Conservation (phyloP, 2,329 filamentous ascomycete genomes). For the Paecilomyces niveus region DNA sequence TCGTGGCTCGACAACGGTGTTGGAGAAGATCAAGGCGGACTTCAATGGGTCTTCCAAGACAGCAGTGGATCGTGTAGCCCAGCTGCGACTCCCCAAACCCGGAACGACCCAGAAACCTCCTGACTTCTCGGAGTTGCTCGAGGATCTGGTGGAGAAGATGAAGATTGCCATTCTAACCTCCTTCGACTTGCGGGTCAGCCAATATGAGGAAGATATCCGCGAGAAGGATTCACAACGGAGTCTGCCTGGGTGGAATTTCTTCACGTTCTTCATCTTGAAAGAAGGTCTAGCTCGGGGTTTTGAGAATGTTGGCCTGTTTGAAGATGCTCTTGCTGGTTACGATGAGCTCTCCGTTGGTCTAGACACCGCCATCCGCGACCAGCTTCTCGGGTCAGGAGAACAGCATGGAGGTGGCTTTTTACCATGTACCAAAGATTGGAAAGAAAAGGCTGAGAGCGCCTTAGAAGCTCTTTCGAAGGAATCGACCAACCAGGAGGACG, state of each 20-base stretch:
- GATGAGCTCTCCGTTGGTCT: conserved; percentile 87
- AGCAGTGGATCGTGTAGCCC: conserved; percentile 68
- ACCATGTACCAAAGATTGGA: conserved; percentile 65
- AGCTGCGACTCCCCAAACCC: conserved; percentile 64
- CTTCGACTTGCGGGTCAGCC: conserved; percentile 81
- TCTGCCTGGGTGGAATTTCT: conserved; percentile 97
- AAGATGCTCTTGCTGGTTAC: conserved; percentile 90
- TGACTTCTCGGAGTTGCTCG: conserved; percentile 76
- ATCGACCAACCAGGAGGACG: conserved; percentile 4
- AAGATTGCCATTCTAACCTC: conserved; percentile 81
- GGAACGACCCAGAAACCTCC: conserved; percentile 57
- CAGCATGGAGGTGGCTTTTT: conserved; percentile 68
- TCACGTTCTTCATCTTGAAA: conserved; percentile 97
- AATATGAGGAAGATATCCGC: conserved; percentile 96
- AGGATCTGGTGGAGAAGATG: conserved; percentile 75
- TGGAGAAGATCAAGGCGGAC: conserved; percentile 84
- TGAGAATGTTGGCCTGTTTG: conserved; percentile 90
- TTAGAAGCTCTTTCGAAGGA: conserved; percentile 29
- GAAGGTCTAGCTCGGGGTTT: conserved; percentile 90
- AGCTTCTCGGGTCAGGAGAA: conserved; percentile 53
- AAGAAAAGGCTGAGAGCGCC: conserved; percentile 49
- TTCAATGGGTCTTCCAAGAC: conserved; percentile 76
- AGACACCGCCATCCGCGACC: conserved; percentile 73
- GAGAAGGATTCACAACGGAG: conserved; percentile 83
- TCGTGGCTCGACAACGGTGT: conserved; percentile 67